These are phyloP conservation scores for Onygena corvina DNA, from an alignment of 2,329 filamentous ascomycete genomes.

Conservation along the genomic window DNA sequence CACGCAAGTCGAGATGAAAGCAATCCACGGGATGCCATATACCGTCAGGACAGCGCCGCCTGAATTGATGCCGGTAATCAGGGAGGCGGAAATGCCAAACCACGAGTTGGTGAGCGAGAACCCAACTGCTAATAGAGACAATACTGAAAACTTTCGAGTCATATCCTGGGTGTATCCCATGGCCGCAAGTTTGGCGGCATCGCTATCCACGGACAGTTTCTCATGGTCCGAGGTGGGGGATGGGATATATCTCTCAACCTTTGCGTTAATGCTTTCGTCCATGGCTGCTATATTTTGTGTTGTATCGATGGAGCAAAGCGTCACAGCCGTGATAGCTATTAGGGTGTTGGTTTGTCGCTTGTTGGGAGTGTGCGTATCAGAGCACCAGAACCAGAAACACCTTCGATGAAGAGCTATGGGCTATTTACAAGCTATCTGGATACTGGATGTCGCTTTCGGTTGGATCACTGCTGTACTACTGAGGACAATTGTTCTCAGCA, in stretches of 20 bases:
- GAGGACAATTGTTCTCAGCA: no score
- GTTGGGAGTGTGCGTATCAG: no score
- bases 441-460: no score
- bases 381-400: no score
- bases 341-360: no score
- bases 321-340: no score
- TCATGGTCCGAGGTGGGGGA: not conserved
- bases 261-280: slow-evolving; percentile 3
- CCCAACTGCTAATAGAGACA: slow-evolving; percentile 40
- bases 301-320: not conserved
- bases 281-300: not conserved
- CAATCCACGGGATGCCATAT: slow-evolving; percentile 40
- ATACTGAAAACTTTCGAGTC: slow-evolving; percentile 39
- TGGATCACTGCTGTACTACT: no score
- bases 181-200: slow-evolving; percentile 35
- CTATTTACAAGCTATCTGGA: no score
- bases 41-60: slow-evolving; percentile 40
- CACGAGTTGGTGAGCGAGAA: slow-evolving; percentile 43
- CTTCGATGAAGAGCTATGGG: no score
- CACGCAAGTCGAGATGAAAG: slow-evolving; percentile 36
- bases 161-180: slow-evolving; percentile 41
- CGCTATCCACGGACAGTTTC: slow-evolving; percentile 20
- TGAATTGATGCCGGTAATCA: slow-evolving; percentile 41
- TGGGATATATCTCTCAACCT: not conserved
- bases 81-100: slow-evolving; percentile 40